A percentile compares a stretch with the other conserved stretches of the same genome.
These are phyloP conservation scores for Nidula microcarpa DNA, from an alignment of 768 basidiomycete species.

Conservation along the genomic window DNA sequence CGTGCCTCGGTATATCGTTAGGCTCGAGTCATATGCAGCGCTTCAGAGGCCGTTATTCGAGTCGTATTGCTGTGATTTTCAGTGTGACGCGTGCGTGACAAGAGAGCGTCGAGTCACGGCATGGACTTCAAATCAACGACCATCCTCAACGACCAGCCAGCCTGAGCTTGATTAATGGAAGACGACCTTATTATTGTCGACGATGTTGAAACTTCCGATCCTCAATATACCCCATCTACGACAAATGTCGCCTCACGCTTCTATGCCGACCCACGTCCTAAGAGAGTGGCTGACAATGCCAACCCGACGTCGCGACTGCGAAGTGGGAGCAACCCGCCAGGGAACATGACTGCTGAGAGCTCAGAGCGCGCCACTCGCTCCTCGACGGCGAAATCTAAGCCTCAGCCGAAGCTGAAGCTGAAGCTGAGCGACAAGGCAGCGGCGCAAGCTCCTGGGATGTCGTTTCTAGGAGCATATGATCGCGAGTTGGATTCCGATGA, in stretches of 20 bases:
- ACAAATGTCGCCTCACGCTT: background rate
- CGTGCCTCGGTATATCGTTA: too few species aligned
- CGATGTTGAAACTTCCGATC: constrained; percentile 41
- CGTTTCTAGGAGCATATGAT: constrained; percentile 89
- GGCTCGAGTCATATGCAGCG: too few species aligned
- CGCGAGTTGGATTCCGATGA: constrained; percentile 94
- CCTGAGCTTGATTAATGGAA: constrained; percentile 30
- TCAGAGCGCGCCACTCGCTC: constrained; percentile 59
- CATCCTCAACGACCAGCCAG: too few species aligned
- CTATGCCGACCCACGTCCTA: constrained; percentile 15
- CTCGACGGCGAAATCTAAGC: constrained; percentile 41
- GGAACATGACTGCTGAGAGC: constrained; percentile 15
- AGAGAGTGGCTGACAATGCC: constrained; percentile 18
- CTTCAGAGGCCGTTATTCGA: too few species aligned
- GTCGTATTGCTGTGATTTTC: too few species aligned
- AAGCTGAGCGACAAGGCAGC: constrained; percentile 84
- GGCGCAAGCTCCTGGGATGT: constrained; percentile 79
- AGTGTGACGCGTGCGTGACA: too few species aligned
- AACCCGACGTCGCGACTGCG: constrained; percentile 27
- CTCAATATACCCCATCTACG: constrained; percentile 30
- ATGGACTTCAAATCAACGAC: too few species aligned
- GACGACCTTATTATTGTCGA: constrained; percentile 64
- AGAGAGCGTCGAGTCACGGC: too few species aligned
- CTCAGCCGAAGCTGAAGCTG: constrained; percentile 80
- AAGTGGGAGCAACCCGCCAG: constrained; percentile 23